These are phyloP conservation scores for Rhizophagus prolifer DNA, from an alignment of 192 early-diverging fungal species.

Conservation along the genomic window DNA sequence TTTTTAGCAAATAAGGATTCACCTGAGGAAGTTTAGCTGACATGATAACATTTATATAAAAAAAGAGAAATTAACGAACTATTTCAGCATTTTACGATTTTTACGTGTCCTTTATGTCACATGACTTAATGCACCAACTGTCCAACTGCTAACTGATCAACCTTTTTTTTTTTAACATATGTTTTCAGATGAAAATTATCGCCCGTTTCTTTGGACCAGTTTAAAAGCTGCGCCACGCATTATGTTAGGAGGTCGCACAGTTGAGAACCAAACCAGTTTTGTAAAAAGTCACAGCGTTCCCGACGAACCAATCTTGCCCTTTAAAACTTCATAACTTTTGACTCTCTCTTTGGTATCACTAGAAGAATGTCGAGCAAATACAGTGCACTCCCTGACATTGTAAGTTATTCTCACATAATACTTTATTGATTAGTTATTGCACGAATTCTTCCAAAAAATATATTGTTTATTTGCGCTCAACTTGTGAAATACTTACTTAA, in stretches of 20 bases:
- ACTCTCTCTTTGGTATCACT: background rate
- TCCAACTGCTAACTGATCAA: no score
- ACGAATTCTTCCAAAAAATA: background rate
- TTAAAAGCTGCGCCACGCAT: no score
- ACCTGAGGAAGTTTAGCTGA: constrained; percentile 4
- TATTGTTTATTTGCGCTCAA: background rate
- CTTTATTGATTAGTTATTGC: background rate
- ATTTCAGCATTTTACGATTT: no score
- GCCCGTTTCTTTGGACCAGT: no score
- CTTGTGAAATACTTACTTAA: background rate
- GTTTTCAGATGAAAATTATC: no score
- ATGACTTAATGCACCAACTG: no score
- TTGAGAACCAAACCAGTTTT: no score
- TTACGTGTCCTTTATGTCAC: no score
- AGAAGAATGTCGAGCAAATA: constrained; percentile 66
- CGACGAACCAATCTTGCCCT: background rate
- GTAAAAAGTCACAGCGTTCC: background rate
- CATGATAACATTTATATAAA: background rate
- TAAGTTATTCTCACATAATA: constrained; percentile 32
- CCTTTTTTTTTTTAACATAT: no score
- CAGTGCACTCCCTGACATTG: constrained; percentile 78
- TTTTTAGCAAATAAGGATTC: background rate
- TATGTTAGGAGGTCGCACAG: no score
- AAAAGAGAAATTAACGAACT: no score
- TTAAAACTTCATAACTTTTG: background rate